A percentile compares a stretch with the other conserved stretches of the same genome.
phyloP scores from a whole-genome alignment of 352 stramenopile genomes.

The Lagenidium giganteum region DNA sequence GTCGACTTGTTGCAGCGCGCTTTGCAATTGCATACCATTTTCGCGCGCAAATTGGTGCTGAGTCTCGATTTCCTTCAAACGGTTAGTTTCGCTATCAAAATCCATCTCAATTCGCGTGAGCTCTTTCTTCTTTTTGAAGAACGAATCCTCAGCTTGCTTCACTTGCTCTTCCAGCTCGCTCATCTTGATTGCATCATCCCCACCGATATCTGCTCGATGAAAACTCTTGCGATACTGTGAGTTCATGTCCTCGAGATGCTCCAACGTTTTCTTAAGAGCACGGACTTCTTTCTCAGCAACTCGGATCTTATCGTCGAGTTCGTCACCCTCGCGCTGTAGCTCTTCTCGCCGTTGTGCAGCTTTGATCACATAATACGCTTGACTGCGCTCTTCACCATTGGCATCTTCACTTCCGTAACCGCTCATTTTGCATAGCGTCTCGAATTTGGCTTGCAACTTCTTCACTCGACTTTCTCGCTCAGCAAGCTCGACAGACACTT shows the following conservation, averaged over 20 bases:
- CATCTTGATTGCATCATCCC: conserved; percentile 84
- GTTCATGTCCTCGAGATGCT: conserved; percentile 91
- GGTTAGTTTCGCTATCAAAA: conserved; percentile 56
- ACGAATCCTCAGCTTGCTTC: conserved; percentile 79
- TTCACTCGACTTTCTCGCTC: conserved; percentile 84
- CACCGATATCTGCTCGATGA: conserved; percentile 83
- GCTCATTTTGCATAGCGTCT: conserved; percentile 83
- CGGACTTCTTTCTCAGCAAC: conserved; percentile 91
- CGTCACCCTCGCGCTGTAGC: conserved; percentile 92
- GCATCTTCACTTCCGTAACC: conserved; percentile 59
- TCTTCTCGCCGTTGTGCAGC: conserved; percentile 94
- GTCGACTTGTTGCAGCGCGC: conserved; percentile 54
- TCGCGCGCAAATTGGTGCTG: conserved; percentile 60
- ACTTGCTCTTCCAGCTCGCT: conserved; percentile 82
- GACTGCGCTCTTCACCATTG: conserved; percentile 79
- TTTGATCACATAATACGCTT: conserved; percentile 95
- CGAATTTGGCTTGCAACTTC: conserved; percentile 93
- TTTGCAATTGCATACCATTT: conserved; percentile 57
- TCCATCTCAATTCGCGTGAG: conserved; percentile 88
- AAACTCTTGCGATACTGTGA: conserved; percentile 94
- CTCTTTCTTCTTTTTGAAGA: conserved; percentile 95
- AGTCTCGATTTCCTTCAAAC: conserved; percentile 63
- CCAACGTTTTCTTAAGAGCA: conserved; percentile 90
- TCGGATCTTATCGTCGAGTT: conserved; percentile 93
- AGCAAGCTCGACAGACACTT: conserved; percentile 87